These are phyloP conservation scores for Fusarium praegraminearum DNA, from an alignment of 2,329 filamentous ascomycete genomes.

Conservation along the genomic window DNA sequence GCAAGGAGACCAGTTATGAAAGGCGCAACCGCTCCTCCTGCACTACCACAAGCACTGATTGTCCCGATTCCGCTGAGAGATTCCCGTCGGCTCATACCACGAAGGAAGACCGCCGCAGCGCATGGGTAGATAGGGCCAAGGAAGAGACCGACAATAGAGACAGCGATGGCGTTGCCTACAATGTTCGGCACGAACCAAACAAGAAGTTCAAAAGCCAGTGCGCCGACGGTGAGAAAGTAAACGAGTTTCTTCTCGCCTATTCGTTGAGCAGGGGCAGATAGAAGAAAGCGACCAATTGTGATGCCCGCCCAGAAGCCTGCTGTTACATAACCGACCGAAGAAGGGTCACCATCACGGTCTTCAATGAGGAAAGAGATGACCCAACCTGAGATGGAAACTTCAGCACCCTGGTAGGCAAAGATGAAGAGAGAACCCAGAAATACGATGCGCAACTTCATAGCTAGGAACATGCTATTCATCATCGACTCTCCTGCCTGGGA, in stretches of 20 bases:
- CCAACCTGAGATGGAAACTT: slow-evolving; percentile 88
- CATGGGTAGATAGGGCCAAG: slow-evolving; percentile 86
- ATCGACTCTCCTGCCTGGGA: slow-evolving; percentile 42
- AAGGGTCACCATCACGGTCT: slow-evolving; percentile 75
- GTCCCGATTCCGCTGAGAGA: slow-evolving; percentile 74
- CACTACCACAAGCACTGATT: slow-evolving; percentile 76
- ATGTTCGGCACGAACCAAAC: slow-evolving; percentile 84
- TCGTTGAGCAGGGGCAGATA: slow-evolving; percentile 73
- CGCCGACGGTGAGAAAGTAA: slow-evolving; percentile 69
- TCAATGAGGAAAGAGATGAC: slow-evolving; percentile 86
- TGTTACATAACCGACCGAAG: slow-evolving; percentile 82
- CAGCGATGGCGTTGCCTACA: slow-evolving; percentile 75
- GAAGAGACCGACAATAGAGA: slow-evolving; percentile 78
- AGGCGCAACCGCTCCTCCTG: slow-evolving; percentile 75
- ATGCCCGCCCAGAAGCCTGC: slow-evolving; percentile 79
- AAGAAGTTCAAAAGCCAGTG: slow-evolving; percentile 77
- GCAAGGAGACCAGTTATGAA: slow-evolving; percentile 74
- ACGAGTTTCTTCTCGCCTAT: slow-evolving; percentile 80
- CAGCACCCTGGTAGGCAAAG: slow-evolving; percentile 87
- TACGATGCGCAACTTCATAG: slow-evolving; percentile 68
- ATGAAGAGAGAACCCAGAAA: slow-evolving; percentile 83
- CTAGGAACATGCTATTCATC: slow-evolving; percentile 60
- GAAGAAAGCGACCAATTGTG: slow-evolving; percentile 78
- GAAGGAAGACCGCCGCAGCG: slow-evolving; percentile 72
- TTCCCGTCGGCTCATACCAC: slow-evolving; percentile 68